Evolutionary conservation across 306 rosid genomes (phyloP), one percentile per base, ranked within the genome.

Genomic region (Senna tora): DNA sequence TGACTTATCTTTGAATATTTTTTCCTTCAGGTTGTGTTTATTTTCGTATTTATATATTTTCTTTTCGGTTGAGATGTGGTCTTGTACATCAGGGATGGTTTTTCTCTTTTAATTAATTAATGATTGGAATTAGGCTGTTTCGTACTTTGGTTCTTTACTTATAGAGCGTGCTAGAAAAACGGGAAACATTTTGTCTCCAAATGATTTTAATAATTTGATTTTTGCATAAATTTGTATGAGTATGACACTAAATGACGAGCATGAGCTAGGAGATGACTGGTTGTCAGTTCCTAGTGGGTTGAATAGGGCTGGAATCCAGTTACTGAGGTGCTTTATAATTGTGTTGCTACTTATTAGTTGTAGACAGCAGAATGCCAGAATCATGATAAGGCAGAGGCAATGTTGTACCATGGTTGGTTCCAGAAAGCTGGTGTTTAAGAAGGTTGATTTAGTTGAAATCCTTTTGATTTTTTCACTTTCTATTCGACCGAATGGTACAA

Each of bases 181-280:
- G 3, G 36, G 41, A 64, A 41, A 42, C 42, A 64, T 25, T 25
- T 42, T 21, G 34, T 63, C 10, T 1, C 11, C 21, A 0, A 17
- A 17, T 6, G 36, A 11, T 6, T 41, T 63, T 63, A 21, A n/a
- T 41, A 13, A 20, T 63, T 20, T 42, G 52, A 51, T 21, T 14
- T 19, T 20, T 64, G 11, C 30, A 30, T 32, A 32, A 58, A 15
- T 12, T 38, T 6, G 20, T 42, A 7, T 25, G 30, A 25, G 30
- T 25, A 5, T 14, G 17, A 21, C 13, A 63, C 6, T 42, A 20
- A 42, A 21, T 41, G 17, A 41, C 20, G 33, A 13, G 17, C 9
- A 9, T 65, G 42, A 65, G 71, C 25, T 41, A 65, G 36, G 61
- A 55, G 55, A 25, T 66, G 57, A 66, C 10, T 47, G 25, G 42